Evolutionary conservation across 1,284 basidiomycete species (phyloP).

Genomic region (Paramarasmius palmivorus): DNA sequence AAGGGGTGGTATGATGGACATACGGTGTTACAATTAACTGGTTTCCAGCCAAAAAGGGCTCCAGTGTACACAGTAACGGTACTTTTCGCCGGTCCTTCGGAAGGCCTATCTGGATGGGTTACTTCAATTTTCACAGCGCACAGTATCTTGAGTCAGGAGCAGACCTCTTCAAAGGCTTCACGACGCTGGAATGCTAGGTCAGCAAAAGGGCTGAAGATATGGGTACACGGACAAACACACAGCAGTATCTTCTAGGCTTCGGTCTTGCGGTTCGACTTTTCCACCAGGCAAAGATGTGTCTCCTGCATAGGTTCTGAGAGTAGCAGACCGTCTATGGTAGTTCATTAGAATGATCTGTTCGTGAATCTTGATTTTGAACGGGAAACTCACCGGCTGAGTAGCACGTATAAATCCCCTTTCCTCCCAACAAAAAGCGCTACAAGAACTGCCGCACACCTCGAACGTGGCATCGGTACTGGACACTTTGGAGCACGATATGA

Average conservation of each 20-base stretch:
- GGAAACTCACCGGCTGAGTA: slow-evolving; percentile 66
- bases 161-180: slow-evolving; percentile 73
- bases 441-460: slow-evolving; percentile 67
- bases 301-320: slow-evolving; percentile 74
- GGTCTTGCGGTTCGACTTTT: slow-evolving; percentile 70
- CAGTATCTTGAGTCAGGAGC: not conserved
- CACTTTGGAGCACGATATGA: slow-evolving; percentile 50
- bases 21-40: slow-evolving; percentile 80
- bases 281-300: slow-evolving; percentile 87
- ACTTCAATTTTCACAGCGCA: slow-evolving; percentile 6
- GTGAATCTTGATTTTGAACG: not conserved
- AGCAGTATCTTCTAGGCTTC: slow-evolving; percentile 74
- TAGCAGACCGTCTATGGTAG: slow-evolving; percentile 61
- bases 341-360: not conserved
- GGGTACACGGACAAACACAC: slow-evolving; percentile 46
- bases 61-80: slow-evolving; percentile 72
- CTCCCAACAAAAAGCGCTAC: slow-evolving; percentile 82
- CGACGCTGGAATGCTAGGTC: slow-evolving; percentile 49
- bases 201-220: not conserved
- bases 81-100: slow-evolving; percentile 67
- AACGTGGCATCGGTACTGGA: slow-evolving; percentile 49
- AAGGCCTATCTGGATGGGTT: slow-evolving; percentile 67
- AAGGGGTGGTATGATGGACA: slow-evolving; percentile 26
- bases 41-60: slow-evolving; percentile 75
- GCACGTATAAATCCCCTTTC: slow-evolving; percentile 78